Evolutionary conservation across 169 alveolate genomes (phyloP).

Genomic region (Plasmodium gaboni): DNA sequence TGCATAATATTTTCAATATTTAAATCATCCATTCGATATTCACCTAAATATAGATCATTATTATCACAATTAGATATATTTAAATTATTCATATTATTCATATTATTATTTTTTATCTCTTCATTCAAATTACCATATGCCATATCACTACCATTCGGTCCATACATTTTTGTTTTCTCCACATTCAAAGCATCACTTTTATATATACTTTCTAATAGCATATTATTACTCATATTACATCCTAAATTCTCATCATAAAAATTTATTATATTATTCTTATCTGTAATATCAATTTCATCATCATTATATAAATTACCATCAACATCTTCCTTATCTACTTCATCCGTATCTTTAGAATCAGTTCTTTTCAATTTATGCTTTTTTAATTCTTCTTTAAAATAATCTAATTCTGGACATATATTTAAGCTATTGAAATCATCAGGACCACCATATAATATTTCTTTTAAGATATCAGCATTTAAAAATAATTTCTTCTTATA

Average conservation of each 20-base stretch:
- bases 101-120: constrained; percentile 11
- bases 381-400: constrained; percentile 63
- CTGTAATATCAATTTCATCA: too few relatives aligned
- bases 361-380: constrained; percentile 48
- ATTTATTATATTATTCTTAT: too few relatives aligned
- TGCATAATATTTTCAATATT: constrained; percentile 74
- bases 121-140: constrained; percentile 17
- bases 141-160: too few relatives aligned
- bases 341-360: constrained; percentile 39
- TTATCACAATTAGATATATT: constrained; percentile 13
- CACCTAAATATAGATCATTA: constrained; percentile 4
- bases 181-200: too few relatives aligned
- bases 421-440: constrained; percentile 46
- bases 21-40: constrained; percentile 55
- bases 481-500: constrained; percentile 38
- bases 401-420: constrained; percentile 72
- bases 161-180: too few relatives aligned
- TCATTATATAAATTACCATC: neutral
- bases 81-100: constrained; percentile 12
- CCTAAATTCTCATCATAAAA: neutral
- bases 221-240: constrained; percentile 23
- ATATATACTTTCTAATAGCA: neutral
- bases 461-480: constrained; percentile 29
- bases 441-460: constrained; percentile 17
- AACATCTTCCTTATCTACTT: constrained; percentile 13